Base-by-base conservation (phyloP, 768 basidiomycete genomes). In the Rhizopogon vesiculosus region DNA sequence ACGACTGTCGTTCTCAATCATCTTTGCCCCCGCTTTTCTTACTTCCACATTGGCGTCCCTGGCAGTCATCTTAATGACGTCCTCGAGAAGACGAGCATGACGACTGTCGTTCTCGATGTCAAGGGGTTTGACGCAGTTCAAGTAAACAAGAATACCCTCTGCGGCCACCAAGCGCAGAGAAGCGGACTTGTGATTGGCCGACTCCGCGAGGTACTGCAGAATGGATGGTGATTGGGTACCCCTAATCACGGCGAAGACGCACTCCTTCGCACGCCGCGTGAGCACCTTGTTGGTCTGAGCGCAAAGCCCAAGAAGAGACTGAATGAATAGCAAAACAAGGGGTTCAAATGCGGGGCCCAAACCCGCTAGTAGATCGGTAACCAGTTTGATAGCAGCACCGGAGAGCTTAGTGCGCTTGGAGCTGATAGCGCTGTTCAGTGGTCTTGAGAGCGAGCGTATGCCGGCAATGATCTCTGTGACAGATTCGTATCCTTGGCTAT, bases 271-370 rank as follows among this genome's bases (percentile, higher is more conserved):
- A 29, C 90, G 86, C 42, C 76, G 78, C 60, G 84, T 71, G 62
- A 89, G 82, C 46, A 93, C 82, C 67, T 91, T 93, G 76, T 88
- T 92, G n/a, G 91, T 78, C 19, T 89, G 82, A 16, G 82, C 76
- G 59, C 88, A 90, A 25, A 91, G 71, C 1, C 73, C 70, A 13
- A 93, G 74, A 18, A 94, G 73, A 8, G 83, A 71, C 0, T 90
- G 91, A 43, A 93, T 61, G 63, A 88, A 85, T 10, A 84, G 64
- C 16, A 79, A 68, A 7, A 91, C 69, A 19, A 93, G 75, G 3
- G 83, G 78, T 41, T 89, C 88, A 62, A 92, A 93, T 8, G 76
- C 74, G 7, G 70, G 61, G n/a, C 80, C 86, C 15, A 93, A 73
- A 0, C 76, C 80, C 0, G 73, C 70, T 10, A 83, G 83, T 19